phyloP scores from a whole-genome alignment of 2,329 filamentous ascomycete species.

The Aureobasidium subglaciale region DNA sequence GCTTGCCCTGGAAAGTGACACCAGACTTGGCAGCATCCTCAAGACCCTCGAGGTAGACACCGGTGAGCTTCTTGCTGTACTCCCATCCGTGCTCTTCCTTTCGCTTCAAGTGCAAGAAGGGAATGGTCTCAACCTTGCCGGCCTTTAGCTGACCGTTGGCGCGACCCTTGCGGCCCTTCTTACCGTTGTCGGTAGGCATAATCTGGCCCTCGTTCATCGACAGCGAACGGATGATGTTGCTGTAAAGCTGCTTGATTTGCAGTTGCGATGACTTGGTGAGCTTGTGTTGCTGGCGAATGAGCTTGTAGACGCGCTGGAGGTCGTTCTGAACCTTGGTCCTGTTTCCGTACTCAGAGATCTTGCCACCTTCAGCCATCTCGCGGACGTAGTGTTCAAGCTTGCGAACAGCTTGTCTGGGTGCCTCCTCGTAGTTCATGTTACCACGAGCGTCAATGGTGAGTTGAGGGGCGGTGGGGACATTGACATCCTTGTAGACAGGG shows the following conservation, averaged over 20 bases:
- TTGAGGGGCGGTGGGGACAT: slow-evolving; percentile 81
- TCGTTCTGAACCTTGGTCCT: slow-evolving; percentile 97
- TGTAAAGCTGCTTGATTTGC: slow-evolving; percentile 92
- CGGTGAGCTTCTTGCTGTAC: slow-evolving; percentile 98
- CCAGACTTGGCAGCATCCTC: slow-evolving; percentile 82
- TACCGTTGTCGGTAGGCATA: slow-evolving; percentile 77
- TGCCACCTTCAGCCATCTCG: slow-evolving; percentile 97
- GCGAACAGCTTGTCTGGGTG: slow-evolving; percentile 77
- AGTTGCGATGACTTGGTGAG: slow-evolving; percentile 93
- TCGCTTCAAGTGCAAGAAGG: slow-evolving; percentile 93
- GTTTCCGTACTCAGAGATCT: slow-evolving; percentile 98
- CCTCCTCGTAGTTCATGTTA: slow-evolving; percentile 86
- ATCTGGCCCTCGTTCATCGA: slow-evolving; percentile 99
- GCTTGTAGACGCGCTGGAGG: slow-evolving; percentile 88
- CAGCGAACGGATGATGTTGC: slow-evolving; percentile 86
- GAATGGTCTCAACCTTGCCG: slow-evolving; percentile 93
- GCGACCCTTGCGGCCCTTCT: slow-evolving; percentile 50
- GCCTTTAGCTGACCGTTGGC: slow-evolving; percentile 55
- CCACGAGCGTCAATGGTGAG: slow-evolving; percentile 89
- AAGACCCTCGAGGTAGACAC: slow-evolving; percentile 82
- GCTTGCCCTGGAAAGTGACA: slow-evolving; percentile 89
- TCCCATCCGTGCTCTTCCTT: slow-evolving; percentile 94
- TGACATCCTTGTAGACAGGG: slow-evolving; percentile 94
- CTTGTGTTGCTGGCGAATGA: slow-evolving; percentile 97
- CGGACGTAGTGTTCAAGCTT: slow-evolving; percentile 98